Percentiles rank a stretch among this genome's conserved stretches.
Evolutionary conservation across 1,284 basidiomycete genomes (phyloP).

Genomic region (Irpex sp.): DNA sequence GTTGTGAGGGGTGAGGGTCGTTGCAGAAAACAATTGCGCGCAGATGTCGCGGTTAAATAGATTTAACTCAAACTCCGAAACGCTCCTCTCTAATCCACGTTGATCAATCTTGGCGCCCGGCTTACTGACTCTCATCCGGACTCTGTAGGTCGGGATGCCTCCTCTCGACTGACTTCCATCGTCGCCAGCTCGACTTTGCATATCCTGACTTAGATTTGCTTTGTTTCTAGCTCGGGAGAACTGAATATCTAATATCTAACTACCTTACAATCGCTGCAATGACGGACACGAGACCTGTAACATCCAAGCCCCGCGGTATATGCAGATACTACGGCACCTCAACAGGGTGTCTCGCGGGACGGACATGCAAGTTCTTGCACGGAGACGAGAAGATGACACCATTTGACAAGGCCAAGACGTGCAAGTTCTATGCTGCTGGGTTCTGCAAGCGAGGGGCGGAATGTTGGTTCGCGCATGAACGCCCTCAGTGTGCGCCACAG

Average conservation of each 20-base stretch:
- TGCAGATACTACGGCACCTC: conserved; percentile 58
- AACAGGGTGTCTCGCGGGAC: conserved; percentile 63
- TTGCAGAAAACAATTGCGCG: background rate
- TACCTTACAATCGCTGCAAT: conserved; percentile 6
- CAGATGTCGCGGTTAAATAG: background rate
- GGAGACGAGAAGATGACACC: conserved; percentile 55
- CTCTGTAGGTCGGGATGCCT: background rate
- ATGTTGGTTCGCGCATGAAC: conserved; percentile 70
- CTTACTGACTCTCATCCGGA: background rate
- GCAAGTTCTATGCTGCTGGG: conserved; percentile 59
- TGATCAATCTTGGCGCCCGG: background rate
- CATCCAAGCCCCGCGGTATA: conserved; percentile 55
- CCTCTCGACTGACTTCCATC: background rate
- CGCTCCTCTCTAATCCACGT: background rate
- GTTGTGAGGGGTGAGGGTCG: background rate
- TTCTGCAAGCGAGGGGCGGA: conserved; percentile 61
- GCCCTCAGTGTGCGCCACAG: conserved; percentile 23
- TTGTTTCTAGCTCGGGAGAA: background rate
- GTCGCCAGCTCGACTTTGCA: background rate
- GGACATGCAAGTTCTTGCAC: conserved; percentile 72
- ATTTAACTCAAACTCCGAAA: background rate
- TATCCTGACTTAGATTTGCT: background rate
- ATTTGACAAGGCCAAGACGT: conserved; percentile 65
- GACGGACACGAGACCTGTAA: conserved; percentile 42
- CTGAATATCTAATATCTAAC: background rate